Evolutionary conservation across 176 grass and related monocot genomes (phyloP), one percentile per base, ranked within the genome.

Genomic region (Carex cristatella): DNA sequence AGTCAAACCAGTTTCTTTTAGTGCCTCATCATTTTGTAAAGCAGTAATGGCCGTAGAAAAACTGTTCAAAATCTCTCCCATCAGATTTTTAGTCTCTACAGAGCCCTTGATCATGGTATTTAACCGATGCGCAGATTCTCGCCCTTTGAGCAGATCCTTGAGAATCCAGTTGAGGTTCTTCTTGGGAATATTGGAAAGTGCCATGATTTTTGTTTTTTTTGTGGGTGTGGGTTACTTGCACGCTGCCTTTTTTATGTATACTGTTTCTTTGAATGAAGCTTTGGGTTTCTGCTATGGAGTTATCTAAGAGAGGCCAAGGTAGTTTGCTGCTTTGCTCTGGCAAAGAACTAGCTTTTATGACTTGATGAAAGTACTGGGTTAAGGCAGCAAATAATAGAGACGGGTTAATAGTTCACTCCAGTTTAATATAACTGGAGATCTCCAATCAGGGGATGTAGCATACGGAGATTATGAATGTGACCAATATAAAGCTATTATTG

Each of bases 81-180:
- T 46, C 57, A 94, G 35, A 73, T 4, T 44, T 1, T 64, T 77
- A 65, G 81, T 90, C 70, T 88, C 69, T 7, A 86, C 77, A 15
- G 72, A 79, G 38, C 67, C 79, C 0, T 62, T 75, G 46, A 90
- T 69, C 57, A 90, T 30, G 0, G 32, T 70, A 18, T 79, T 85
- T 69, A 94, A 85, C 88, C 73, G 78, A 55, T 55, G 18, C 5
- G 88, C 86, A 40, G 85, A 51, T 40, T 90, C 71, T 48, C 32
- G 84, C 70, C 86, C 93, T 84, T 75, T 89, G 31, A 40, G 61
- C 81, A 94, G 75, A 63, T 92, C 90, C 9, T 90, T 82, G 86
- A 85, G 11, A 28, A 66, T 14, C 19, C 49, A 46, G 10, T 62
- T 48, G 12, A 48, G 40, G 18, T 65, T 55, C 44, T 82, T 65